A percentile compares a stretch with the other conserved stretches of the same genome.
These are phyloP conservation scores for Candida patagonica DNA, from an alignment of 805 yeast genomes.

Conservation along the genomic window DNA sequence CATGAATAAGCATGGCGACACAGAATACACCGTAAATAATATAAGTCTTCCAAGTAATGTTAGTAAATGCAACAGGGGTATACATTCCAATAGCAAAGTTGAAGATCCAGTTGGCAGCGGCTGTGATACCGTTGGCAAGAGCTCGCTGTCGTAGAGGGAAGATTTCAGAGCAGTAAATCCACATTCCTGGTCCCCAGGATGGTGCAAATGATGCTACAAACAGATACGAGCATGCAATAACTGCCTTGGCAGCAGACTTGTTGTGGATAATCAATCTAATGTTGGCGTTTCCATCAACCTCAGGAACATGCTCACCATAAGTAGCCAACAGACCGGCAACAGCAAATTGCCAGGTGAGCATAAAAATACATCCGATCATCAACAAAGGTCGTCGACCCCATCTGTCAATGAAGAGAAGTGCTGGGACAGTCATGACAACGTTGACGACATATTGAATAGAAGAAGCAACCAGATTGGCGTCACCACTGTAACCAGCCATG, in stretches of 20 bases:
- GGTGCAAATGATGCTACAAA: slow-evolving; percentile 74
- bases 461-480: slow-evolving; percentile 44
- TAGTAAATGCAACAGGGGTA: slow-evolving; percentile 45
- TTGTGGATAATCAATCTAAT: slow-evolving; percentile 23
- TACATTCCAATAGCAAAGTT: slow-evolving; percentile 50
- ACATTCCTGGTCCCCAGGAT: slow-evolving; percentile 60
- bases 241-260: slow-evolving; percentile 36
- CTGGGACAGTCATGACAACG: slow-evolving; percentile 49
- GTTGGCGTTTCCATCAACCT: slow-evolving; percentile 28
- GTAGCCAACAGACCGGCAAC: slow-evolving; percentile 40
- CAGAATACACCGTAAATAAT: slow-evolving; percentile 51
- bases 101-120: slow-evolving; percentile 30
- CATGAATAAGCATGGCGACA: slow-evolving; percentile 38
- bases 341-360: slow-evolving; percentile 55
- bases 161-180: slow-evolving; percentile 44
- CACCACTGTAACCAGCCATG: slow-evolving; percentile 52
- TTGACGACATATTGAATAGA: slow-evolving; percentile 52
- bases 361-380: slow-evolving; percentile 51
- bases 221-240: slow-evolving; percentile 43
- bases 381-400: slow-evolving; percentile 57
- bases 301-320: slow-evolving; percentile 18
- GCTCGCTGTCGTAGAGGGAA: slow-evolving; percentile 45
- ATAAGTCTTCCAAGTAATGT: slow-evolving; percentile 50
- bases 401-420: slow-evolving; percentile 49
- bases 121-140: slow-evolving; percentile 42